A percentile compares a stretch with the other conserved stretches of the same genome.
Conservation (phyloP, 768 basidiomycete species). For the Baorangia bicolor region DNA sequence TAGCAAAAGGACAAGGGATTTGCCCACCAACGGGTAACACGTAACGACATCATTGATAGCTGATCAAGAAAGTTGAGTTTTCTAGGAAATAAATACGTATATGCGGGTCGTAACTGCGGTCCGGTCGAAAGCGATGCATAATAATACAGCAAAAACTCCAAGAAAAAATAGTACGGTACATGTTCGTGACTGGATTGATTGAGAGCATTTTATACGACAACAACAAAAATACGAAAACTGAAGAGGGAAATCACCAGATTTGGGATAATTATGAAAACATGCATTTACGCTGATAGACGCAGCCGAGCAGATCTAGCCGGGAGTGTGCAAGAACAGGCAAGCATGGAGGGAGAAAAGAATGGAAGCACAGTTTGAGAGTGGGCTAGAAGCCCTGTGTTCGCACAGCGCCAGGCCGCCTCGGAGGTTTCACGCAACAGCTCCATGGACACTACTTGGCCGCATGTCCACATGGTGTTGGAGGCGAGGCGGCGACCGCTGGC, state of each 20-base stretch:
- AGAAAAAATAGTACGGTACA: conserved; percentile 31
- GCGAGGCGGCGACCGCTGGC: conserved; percentile 34
- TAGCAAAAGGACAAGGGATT: conserved; percentile 9
- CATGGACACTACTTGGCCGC: conserved; percentile 30
- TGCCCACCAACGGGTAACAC: conserved; percentile 10
- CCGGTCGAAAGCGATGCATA: conserved; percentile 22
- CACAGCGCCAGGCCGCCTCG: conserved; percentile 21
- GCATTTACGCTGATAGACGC: conserved; percentile 1
- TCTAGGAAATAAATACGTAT: conserved; percentile 24
- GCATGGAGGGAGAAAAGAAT: conserved; percentile 6
- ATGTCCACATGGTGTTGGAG: conserved; percentile 35
- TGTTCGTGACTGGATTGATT: conserved; percentile 9
- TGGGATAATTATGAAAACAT: conserved; percentile 21
- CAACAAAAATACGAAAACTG: conserved; percentile 22
- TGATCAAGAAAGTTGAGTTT: conserved; percentile 25
- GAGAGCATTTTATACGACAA: conserved; percentile 25
- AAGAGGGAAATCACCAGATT: conserved; percentile 16
- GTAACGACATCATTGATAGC: conserved; percentile 28
- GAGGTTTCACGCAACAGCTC: conserved; percentile 28
- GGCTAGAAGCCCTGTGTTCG: not conserved
- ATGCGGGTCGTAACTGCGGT: conserved; percentile 7
- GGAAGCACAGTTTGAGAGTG: conserved; percentile 7
- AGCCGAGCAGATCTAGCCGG: conserved; percentile 19
- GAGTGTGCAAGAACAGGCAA: conserved; percentile 23
- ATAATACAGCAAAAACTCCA: conserved; percentile 31